Conservation (phyloP, 345 rosid species). For the Gynandropsis gynandra region DNA sequence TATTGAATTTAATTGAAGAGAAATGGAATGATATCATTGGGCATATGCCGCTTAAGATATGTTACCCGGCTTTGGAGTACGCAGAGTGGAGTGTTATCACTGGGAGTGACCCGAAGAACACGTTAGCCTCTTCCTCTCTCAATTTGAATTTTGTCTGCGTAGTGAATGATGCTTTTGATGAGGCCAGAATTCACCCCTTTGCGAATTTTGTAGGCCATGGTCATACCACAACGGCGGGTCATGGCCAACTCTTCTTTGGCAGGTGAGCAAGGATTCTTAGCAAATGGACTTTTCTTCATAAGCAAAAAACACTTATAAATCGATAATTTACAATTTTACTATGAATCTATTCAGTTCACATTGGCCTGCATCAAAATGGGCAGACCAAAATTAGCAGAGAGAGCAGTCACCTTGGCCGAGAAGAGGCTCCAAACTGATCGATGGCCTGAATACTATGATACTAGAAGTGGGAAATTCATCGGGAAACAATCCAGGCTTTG, state of each 20-base stretch:
- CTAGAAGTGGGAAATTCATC: slow-evolving; percentile 63
- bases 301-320: not conserved
- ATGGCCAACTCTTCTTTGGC: slow-evolving; percentile 98
- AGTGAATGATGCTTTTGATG: slow-evolving; percentile 2
- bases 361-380: slow-evolving; percentile 89
- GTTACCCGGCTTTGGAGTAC: slow-evolving; percentile 77
- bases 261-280: slow-evolving; percentile 38
- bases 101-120: slow-evolving; percentile 91
- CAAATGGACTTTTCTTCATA: not conserved
- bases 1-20: slow-evolving; percentile 64
- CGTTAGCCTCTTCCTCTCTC: slow-evolving; percentile 35
- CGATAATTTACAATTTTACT: slow-evolving; percentile 2
- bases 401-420: slow-evolving; percentile 64
- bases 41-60: slow-evolving; percentile 88
- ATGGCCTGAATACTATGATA: slow-evolving; percentile 93
- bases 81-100: slow-evolving; percentile 88
- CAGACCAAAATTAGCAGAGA: slow-evolving; percentile 57
- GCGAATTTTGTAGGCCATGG: slow-evolving; percentile 63
- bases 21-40: slow-evolving; percentile 80
- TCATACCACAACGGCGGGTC: slow-evolving; percentile 93
- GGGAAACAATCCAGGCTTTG: slow-evolving; percentile 73
- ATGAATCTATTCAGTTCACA: slow-evolving; percentile 45
- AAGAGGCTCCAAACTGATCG: slow-evolving; percentile 48
- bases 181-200: not conserved
- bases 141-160: not conserved